Base-by-base conservation (phyloP, 345 rosid genomes). In the Eutrema yunnanense region DNA sequence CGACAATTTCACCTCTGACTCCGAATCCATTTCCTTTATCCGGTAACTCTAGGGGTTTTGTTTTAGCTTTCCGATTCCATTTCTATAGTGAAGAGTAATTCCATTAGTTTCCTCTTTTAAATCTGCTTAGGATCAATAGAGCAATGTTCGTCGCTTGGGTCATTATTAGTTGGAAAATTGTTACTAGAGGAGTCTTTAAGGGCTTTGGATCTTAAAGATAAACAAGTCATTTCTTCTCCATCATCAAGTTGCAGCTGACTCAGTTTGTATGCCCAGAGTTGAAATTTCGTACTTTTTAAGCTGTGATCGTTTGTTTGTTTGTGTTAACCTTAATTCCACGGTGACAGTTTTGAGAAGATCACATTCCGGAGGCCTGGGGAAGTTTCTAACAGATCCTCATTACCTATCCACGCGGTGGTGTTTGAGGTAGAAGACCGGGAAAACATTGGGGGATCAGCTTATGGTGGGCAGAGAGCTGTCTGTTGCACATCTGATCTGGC, bases 401-500 rank as follows among this genome's bases (percentile, higher is more conserved):
- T 82, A 62, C 71, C 80, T 22, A 76, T 92, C 60, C 98, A 95
- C 32, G 98, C 88, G 8, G 71, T 95, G 50, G 76, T 88, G 37
- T 92, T 92, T 51, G 98, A 90, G 75, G 96, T 90, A 27, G 91
- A 88, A 62, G 99, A 92, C 69, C 76, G 97, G 48, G 98, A 88
- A 74, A 71, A 82, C 34, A 82, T 95, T 55, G 98, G 99, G 30
- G 98, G 99, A 61, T 95, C 98, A 0, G 99, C 94, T 54, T 92
- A 92, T 79, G 99, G 99, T 6, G 99, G 99, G 44, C 98, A 90
- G 78, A 92, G 96, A 79, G 98, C 99, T 58, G 84, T 95, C 46
- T 90, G 98, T 62, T 95, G 97, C 82, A 90, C 98, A 0, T 82
- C 88, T 30, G 98, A 95, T 86, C 86, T 92, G 41, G 94, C 98